A percentile compares a stretch with the other conserved stretches of the same genome.
These are phyloP conservation scores for Ophiobolus disseminans DNA, from an alignment of 2,329 filamentous ascomycete species.

Conservation along the genomic window DNA sequence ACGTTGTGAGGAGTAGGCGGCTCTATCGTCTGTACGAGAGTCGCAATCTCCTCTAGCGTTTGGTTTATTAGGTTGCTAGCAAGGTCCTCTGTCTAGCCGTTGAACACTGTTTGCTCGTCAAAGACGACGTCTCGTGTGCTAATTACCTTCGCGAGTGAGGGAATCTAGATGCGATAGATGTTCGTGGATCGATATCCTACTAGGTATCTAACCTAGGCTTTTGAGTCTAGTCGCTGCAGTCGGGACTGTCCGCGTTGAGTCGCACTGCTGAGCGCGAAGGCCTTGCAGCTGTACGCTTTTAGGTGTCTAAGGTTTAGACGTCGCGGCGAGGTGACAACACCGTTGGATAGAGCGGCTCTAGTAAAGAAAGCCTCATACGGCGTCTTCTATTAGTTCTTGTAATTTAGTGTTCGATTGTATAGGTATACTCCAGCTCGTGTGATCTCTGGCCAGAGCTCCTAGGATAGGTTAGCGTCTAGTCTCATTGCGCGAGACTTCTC, in stretches of 20 bases:
- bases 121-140: slow-evolving; percentile 10
- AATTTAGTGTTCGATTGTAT: slow-evolving; percentile 12
- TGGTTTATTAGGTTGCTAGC: slow-evolving; percentile 13
- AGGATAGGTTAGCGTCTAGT: slow-evolving; percentile 9
- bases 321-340: background rate
- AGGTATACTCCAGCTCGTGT: slow-evolving; percentile 11
- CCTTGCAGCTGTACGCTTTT: slow-evolving; percentile 12
- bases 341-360: background rate
- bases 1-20: background rate
- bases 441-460: slow-evolving; percentile 9
- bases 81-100: slow-evolving; percentile 9
- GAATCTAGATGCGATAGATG: slow-evolving; percentile 11
- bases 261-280: slow-evolving; percentile 7
- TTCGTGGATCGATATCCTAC: slow-evolving; percentile 9
- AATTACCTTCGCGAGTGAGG: slow-evolving; percentile 6
- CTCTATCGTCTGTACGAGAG: slow-evolving; percentile 1
- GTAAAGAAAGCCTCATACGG: slow-evolving; percentile 15
- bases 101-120: slow-evolving; percentile 8
- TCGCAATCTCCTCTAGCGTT: slow-evolving; percentile 8
- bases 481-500: slow-evolving; percentile 5
- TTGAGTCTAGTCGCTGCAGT: slow-evolving; percentile 8
- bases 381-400: slow-evolving; percentile 8
- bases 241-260: background rate
- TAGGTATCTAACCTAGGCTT: slow-evolving; percentile 13
- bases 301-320: slow-evolving; percentile 9